These are phyloP conservation scores for Boletus vermiculosoides DNA, from an alignment of 768 basidiomycete genomes.

Conservation along the genomic window DNA sequence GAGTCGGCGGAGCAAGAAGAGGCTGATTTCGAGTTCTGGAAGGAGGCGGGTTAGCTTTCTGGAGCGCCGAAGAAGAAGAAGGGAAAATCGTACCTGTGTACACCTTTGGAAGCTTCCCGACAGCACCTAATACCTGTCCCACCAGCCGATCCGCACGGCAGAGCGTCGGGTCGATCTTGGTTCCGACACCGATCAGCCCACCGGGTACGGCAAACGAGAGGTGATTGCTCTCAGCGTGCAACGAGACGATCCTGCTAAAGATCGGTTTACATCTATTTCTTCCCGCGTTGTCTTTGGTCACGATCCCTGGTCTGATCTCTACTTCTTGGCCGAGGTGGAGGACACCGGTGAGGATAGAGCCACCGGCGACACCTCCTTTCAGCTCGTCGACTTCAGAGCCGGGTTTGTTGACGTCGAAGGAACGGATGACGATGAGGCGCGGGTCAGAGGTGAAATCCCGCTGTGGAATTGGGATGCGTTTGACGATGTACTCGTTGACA, in stretches of 20 bases:
- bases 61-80: neutral
- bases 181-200: constrained; percentile 97
- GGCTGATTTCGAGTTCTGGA: constrained; percentile 83
- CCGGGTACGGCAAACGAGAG: constrained; percentile 95
- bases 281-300: constrained; percentile 90
- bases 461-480: constrained; percentile 90
- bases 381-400: constrained; percentile 96
- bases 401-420: constrained; percentile 99
- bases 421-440: constrained; percentile 95
- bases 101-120: constrained; percentile 91
- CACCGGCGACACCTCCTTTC: constrained; percentile 98
- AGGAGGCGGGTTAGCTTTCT: no score
- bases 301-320: constrained; percentile 95
- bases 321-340: constrained; percentile 89
- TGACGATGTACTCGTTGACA: constrained; percentile 97
- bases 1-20: constrained; percentile 92
- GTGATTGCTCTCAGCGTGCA: constrained; percentile 94
- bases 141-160: constrained; percentile 97
- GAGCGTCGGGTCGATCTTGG: constrained; percentile 92
- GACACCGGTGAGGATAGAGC: constrained; percentile 91
- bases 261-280: constrained; percentile 92
- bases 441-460: constrained; percentile 93
- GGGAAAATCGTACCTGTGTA: constrained; percentile 62
- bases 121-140: constrained; percentile 93
- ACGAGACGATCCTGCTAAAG: constrained; percentile 84